phyloP scores from a whole-genome alignment of 768 basidiomycete genomes.

The Cantharellus anzutake region DNA sequence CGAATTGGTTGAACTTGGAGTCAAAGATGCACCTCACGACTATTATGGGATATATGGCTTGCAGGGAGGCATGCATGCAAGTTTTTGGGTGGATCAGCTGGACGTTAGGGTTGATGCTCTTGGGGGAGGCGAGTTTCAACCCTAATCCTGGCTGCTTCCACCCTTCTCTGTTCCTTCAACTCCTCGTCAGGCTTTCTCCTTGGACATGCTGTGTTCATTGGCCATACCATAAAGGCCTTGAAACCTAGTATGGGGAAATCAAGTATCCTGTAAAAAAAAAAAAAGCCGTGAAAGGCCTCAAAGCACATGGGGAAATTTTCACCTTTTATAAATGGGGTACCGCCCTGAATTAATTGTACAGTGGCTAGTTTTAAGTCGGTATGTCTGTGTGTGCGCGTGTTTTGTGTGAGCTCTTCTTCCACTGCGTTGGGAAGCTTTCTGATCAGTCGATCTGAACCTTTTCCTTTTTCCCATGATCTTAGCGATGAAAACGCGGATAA shows the following conservation, averaged over 20 bases:
- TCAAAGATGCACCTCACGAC: conserved; percentile 99
- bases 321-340: conserved; percentile 85
- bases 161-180: no score
- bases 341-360: conserved; percentile 85
- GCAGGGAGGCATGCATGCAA: conserved; percentile 95
- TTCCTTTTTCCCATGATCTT: not conserved
- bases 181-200: no score
- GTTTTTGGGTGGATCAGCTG: conserved; percentile 90
- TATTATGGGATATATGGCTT: conserved; percentile 96
- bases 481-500: conserved; percentile 93
- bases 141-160: no score
- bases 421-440: not conserved
- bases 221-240: conserved; percentile 56
- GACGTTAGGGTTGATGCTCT: conserved; percentile 85
- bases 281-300: conserved; percentile 97
- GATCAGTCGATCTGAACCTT: no score
- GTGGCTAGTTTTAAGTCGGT: conserved; percentile 88
- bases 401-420: not conserved
- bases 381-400: not conserved
- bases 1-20: conserved; percentile 93
- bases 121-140: conserved; percentile 44
- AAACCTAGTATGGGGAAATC: conserved; percentile 77
- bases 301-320: conserved; percentile 82
- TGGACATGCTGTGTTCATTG: conserved; percentile 79
- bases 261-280: conserved; percentile 98